Percentiles rank a stretch among this genome's conserved stretches.
phyloP scores from a whole-genome alignment of 2,329 filamentous ascomycete genomes.

The Ophiosphaerella herpotricha region DNA sequence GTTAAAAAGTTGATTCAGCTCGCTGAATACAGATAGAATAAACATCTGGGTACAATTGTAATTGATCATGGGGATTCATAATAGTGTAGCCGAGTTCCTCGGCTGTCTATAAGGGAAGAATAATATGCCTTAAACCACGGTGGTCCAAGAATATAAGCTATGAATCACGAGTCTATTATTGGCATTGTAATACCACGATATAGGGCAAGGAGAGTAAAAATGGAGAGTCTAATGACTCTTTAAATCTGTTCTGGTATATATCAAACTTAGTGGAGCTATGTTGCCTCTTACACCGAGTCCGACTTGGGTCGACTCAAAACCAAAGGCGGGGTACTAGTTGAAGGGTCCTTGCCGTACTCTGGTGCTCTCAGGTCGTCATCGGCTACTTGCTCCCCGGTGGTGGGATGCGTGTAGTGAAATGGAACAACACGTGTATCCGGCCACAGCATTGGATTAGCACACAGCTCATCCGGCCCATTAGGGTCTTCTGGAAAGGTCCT shows the following conservation, averaged over 20 bases:
- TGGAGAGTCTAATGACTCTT: no score
- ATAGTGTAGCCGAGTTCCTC: no score
- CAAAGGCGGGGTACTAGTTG: conserved; percentile 49
- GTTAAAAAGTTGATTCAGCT: no score
- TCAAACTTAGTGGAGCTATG: conserved; percentile 2
- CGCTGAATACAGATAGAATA: no score
- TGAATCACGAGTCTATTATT: no score
- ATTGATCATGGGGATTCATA: no score
- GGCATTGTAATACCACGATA: no score
- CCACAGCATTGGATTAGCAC: conserved; percentile 61
- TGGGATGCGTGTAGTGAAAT: conserved; percentile 59
- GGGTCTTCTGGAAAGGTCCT: conserved; percentile 57
- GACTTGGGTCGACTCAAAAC: conserved; percentile 43
- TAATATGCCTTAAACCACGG: no score
- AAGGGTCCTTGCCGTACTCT: conserved; percentile 49
- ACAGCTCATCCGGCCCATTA: conserved; percentile 57
- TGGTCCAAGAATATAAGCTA: no score
- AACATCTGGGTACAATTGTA: no score
- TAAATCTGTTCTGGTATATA: background rate
- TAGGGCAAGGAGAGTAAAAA: no score
- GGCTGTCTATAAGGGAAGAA: no score
- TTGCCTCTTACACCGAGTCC: conserved; percentile 10
- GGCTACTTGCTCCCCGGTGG: conserved; percentile 52
- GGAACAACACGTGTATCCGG: conserved; percentile 60
- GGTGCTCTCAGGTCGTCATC: conserved; percentile 58